Base-by-base conservation (phyloP, 1,139 yeast genomes). In the Nakaseomyces delphensis region DNA sequence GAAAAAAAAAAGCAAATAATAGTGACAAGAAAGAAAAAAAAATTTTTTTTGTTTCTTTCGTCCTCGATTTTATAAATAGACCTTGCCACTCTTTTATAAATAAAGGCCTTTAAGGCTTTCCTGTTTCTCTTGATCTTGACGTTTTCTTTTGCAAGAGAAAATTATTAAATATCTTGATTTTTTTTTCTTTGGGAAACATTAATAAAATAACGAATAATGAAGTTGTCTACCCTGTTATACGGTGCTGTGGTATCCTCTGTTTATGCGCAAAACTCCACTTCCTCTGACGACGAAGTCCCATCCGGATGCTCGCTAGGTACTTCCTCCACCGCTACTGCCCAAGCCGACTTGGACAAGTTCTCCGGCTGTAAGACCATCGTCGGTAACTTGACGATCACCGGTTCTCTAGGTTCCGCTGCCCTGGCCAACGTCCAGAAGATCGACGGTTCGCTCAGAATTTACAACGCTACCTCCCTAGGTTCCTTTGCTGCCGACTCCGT, bases 401-500 rank as follows among this genome's bases (percentile, higher is more conserved):
- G 89, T 69, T 65, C 63, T 11, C 39, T 81, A 45, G 78, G 77
- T 54, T 56, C 74, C 48, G 77, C 81, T 56, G 73, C 76, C 47
- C 64, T 79, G 57, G 71, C 74, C 53, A 75, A 74, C 48, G 77
- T 80, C 52, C 68, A 83, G 68, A 78, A 75, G 60, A 69, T 91
- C 55, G 77, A 76, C 61, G 98, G 97, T 70, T 75, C 78, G 60
- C 71, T 91, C 62, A 66, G 64, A 45, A 70, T 85, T 60, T 67
- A 63, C 64, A 82, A 83, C 60, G 82, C 86, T 51, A 74, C 87
- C 45, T 52, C 65, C 43, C 75, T 91, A 60, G 57, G 69, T 47
- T 60, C 77, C 38, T 72, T 91, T 64, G 66, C 79, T 55, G 97
- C 96, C 45, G 91, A 93, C 62, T 66, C 76, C 51, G 75, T 91